Evolutionary conservation across 2,329 filamentous ascomycete species (phyloP).

Genomic region (Cytospora piceicola): DNA sequence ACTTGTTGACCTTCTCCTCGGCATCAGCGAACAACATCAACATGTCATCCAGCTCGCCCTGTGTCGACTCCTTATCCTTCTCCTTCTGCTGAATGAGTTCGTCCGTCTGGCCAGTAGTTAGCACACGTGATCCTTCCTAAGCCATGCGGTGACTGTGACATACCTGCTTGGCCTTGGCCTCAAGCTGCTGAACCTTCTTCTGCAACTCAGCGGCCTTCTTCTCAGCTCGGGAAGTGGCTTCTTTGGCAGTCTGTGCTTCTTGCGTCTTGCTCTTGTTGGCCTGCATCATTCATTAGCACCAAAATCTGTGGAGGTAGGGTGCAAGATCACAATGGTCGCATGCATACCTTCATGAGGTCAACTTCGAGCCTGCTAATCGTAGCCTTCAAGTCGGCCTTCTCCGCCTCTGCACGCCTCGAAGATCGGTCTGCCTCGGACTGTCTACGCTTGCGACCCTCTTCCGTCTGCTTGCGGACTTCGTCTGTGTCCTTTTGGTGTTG

Average conservation of each 20-base stretch:
- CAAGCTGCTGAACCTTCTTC: constrained; percentile 36
- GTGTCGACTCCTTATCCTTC: constrained; percentile 64
- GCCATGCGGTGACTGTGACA: constrained; percentile 15
- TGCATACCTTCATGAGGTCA: constrained; percentile 60
- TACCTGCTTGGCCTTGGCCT: constrained; percentile 36
- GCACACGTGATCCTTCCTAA: not conserved
- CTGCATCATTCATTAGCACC: constrained; percentile 43
- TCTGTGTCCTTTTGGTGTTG: constrained; percentile 45
- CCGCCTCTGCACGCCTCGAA: constrained; percentile 58
- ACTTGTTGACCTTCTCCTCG: constrained; percentile 74
- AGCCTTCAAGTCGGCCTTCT: constrained; percentile 65
- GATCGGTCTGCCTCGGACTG: constrained; percentile 49
- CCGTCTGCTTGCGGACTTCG: constrained; percentile 51
- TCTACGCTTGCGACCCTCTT: constrained; percentile 41
- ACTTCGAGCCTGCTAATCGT: constrained; percentile 65
- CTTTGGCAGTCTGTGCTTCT: constrained; percentile 58
- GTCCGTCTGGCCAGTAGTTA: constrained; percentile 37
- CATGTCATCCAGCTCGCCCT: constrained; percentile 78
- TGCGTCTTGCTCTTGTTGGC: constrained; percentile 63
- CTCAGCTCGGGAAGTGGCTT: constrained; percentile 51
- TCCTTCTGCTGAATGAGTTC: constrained; percentile 53
- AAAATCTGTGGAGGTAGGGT: not conserved
- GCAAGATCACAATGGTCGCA: not conserved
- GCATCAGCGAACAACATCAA: constrained; percentile 80
- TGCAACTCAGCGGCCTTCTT: constrained; percentile 44